Conservation (phyloP, 495 filamentous ascomycete species). For the Amniculicola lignicola region DNA sequence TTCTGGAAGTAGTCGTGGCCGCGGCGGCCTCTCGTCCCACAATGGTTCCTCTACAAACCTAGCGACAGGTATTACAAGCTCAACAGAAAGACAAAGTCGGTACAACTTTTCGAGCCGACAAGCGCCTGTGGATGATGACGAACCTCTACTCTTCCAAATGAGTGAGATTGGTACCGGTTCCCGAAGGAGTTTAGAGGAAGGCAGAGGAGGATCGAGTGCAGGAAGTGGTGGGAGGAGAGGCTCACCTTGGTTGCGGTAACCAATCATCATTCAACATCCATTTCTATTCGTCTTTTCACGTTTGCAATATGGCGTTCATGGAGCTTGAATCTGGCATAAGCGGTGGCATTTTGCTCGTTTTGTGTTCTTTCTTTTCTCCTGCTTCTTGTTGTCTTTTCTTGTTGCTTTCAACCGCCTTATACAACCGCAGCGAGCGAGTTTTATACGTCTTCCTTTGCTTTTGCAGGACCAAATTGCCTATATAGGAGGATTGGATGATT, state of each 20-base stretch:
- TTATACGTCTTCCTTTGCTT: too few relatives aligned
- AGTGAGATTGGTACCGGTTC: conserved; percentile 68
- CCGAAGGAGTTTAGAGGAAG: conserved; percentile 72
- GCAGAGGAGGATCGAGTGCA: conserved; percentile 30
- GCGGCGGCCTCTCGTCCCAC: conserved; percentile 40
- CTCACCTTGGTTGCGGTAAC: conserved; percentile 16
- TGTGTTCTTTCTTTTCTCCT: neutral
- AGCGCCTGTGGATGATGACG: conserved; percentile 59
- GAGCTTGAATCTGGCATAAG: neutral
- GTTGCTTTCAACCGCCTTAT: neutral
- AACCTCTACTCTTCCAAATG: conserved; percentile 83
- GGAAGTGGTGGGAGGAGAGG: conserved; percentile 27
- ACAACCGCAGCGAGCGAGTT: too few relatives aligned
- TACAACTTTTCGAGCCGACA: conserved; percentile 43
- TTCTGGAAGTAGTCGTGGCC: conserved; percentile 16
- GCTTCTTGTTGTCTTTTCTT: neutral
- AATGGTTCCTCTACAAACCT: conserved; percentile 46
- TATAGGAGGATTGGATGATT: too few relatives aligned
- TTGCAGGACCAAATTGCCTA: too few relatives aligned
- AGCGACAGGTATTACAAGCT: conserved; percentile 39
- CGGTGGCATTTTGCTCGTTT: neutral
- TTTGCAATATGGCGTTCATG: conserved; percentile 1
- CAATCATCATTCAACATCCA: neutral
- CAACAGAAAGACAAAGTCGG: conserved; percentile 33
- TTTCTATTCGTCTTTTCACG: neutral